Evolutionary conservation across 1,284 basidiomycete genomes (phyloP), one percentile per base, ranked within the genome.

Genomic region (Ganoderma sinense): DNA sequence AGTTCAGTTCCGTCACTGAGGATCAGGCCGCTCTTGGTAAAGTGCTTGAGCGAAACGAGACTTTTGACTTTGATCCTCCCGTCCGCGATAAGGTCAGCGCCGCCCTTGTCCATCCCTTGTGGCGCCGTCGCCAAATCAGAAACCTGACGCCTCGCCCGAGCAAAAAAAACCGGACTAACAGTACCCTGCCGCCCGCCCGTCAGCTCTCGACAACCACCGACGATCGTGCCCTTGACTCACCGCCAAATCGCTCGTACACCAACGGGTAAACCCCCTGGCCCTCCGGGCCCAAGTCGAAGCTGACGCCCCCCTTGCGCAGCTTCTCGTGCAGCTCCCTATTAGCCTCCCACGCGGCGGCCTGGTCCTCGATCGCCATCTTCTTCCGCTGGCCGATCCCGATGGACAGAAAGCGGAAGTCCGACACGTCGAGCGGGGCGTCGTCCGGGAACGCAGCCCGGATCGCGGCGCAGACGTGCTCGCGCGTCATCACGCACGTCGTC

Each of bases 251-350:
- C 62, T 77, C 79, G 62, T 78, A 77, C 0, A 79, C 82, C 65
- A 84, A 79, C 62, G 83, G 78, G 3, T 84, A 69, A 70, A 86
- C 82, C 3, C 91, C 90, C 0, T 85, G 80, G 8, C 84, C 87
- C 33, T 90, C 86, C 3, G 83, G 82, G 8, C 91, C 91, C 16
- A 83, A 76, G 69, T 85, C 88, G n/a, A 86, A 75, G 65, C 84
- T 85, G 80, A 93, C 89, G 0, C 91, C 91, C 1, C 84, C 86
- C 70, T 83, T 84, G 65, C 82, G 80, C 48, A 94, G 80, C 13
- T 88, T 88, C 0, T 87, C 86, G 14, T 91, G 80, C 18, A 89
- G 77, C 26, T 89, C 86, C 74, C 78, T 79, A 67, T 80, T 41
- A 16, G 41, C 41, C 41, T 41, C 78, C 64, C 77, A 81, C 61